Evolutionary conservation across 768 basidiomycete genomes (phyloP).

Genomic region (Pisolithus tinctorius): DNA sequence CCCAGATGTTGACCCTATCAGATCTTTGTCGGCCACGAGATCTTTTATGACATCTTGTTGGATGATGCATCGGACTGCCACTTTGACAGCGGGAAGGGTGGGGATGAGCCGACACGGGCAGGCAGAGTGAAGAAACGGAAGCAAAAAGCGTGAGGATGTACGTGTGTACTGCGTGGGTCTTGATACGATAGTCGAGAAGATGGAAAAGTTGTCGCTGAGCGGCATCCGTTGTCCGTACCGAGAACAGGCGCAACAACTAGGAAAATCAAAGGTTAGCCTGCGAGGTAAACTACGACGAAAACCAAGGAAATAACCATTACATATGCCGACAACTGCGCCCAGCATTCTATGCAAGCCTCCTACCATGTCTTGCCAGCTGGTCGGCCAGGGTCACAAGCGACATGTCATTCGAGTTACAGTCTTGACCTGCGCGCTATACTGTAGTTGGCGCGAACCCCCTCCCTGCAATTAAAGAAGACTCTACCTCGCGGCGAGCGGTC

Average conservation of each 20-base stretch:
- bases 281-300: background rate
- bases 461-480: slow-evolving; percentile 6
- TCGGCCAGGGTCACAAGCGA: slow-evolving; percentile 26
- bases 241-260: slow-evolving; percentile 11
- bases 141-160: slow-evolving; percentile 41
- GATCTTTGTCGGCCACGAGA: too few species aligned
- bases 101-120: slow-evolving; percentile 8
- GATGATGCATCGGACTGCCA: too few species aligned
- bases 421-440: slow-evolving; percentile 26
- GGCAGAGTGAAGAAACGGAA: slow-evolving; percentile 28
- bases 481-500: slow-evolving; percentile 2
- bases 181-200: slow-evolving; percentile 58
- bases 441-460: slow-evolving; percentile 34
- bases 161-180: slow-evolving; percentile 58
- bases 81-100: too few species aligned
- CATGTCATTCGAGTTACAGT: too few species aligned
- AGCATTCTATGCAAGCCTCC: slow-evolving; percentile 41
- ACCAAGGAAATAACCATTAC: slow-evolving; percentile 11
- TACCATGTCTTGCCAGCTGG: slow-evolving; percentile 47
- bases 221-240: background rate
- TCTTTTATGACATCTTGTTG: too few species aligned
- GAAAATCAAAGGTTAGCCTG: slow-evolving; percentile 9
- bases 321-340: slow-evolving; percentile 41
- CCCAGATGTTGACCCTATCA: too few species aligned
- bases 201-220: slow-evolving; percentile 41